phyloP scores from a whole-genome alignment of 2,329 filamentous ascomycete species.

The Dothistroma pini region DNA sequence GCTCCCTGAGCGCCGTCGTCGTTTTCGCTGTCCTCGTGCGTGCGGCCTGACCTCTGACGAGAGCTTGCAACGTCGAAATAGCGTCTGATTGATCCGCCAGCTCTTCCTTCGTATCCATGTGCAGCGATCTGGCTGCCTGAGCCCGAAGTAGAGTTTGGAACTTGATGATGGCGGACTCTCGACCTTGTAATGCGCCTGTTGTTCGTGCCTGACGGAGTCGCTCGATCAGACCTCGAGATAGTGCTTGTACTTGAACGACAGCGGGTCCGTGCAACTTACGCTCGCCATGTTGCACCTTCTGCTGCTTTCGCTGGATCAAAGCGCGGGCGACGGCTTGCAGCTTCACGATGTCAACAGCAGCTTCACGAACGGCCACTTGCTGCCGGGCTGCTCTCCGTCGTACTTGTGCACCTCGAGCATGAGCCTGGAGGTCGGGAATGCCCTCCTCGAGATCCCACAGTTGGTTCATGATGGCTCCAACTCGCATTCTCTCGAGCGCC shows the following conservation, averaged over 20 bases:
- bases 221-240: constrained; percentile 40
- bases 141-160: constrained; percentile 67
- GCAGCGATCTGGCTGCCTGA: constrained; percentile 49
- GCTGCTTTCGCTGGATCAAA: constrained; percentile 55
- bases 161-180: constrained; percentile 42
- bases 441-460: constrained; percentile 82
- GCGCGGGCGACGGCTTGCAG: constrained; percentile 60
- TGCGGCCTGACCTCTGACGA: constrained; percentile 34
- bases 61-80: constrained; percentile 45
- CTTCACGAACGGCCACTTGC: constrained; percentile 49
- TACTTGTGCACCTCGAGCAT: constrained; percentile 50
- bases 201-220: constrained; percentile 34
- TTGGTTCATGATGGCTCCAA: constrained; percentile 78
- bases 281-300: constrained; percentile 29
- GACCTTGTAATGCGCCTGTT: constrained; percentile 30
- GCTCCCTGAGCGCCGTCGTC: constrained; percentile 41
- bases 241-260: constrained; percentile 39
- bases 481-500: constrained; percentile 68
- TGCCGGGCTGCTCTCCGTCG: constrained; percentile 59
- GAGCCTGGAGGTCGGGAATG: constrained; percentile 76
- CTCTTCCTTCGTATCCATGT: constrained; percentile 25
- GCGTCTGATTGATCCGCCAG: constrained; percentile 22
- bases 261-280: constrained; percentile 26
- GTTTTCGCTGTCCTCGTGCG: constrained; percentile 23
- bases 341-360: constrained; percentile 56